These are phyloP conservation scores for Penicillium waksmanii DNA, from an alignment of 495 filamentous ascomycete species.

Conservation along the genomic window DNA sequence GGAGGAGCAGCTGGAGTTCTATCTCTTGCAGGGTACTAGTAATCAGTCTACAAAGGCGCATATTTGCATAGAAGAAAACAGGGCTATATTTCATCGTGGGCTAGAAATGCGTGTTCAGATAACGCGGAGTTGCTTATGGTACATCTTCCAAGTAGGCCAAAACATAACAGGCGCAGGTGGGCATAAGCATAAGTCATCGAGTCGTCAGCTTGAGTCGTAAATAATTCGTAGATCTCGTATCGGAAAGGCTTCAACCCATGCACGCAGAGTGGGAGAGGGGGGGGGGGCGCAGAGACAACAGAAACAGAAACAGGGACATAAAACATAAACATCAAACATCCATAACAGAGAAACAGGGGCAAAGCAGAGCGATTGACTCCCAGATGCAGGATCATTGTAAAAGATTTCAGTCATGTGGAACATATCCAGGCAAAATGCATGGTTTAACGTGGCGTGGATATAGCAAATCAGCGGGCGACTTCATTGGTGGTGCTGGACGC, in stretches of 20 bases:
- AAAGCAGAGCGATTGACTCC: constrained; percentile 4
- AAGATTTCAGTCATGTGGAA: too few species aligned
- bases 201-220: constrained; percentile 29
- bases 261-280: constrained; percentile 3
- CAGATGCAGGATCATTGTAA: constrained; percentile 10
- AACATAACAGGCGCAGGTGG: constrained; percentile 18
- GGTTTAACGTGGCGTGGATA: constrained; percentile 15
- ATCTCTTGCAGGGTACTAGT: constrained; percentile 1
- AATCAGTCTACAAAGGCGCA: constrained; percentile 13
- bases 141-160: constrained; percentile 22
- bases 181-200: constrained; percentile 27
- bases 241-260: constrained; percentile 12
- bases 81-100: constrained; percentile 13
- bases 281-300: constrained; percentile 5
- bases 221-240: constrained; percentile 30
- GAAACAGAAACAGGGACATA: constrained; percentile 14
- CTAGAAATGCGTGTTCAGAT: constrained; percentile 12
- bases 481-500: constrained; percentile 34
- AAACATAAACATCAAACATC: constrained; percentile 14
- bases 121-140: constrained; percentile 24
- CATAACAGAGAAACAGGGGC: background rate
- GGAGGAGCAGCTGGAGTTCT: background rate
- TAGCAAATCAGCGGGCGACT: constrained; percentile 13
- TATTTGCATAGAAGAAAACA: constrained; percentile 6
- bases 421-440: constrained; percentile 12